These are phyloP conservation scores for Casuarina equisetifolia DNA, from an alignment of 306 rosid genomes.

Conservation along the genomic window DNA sequence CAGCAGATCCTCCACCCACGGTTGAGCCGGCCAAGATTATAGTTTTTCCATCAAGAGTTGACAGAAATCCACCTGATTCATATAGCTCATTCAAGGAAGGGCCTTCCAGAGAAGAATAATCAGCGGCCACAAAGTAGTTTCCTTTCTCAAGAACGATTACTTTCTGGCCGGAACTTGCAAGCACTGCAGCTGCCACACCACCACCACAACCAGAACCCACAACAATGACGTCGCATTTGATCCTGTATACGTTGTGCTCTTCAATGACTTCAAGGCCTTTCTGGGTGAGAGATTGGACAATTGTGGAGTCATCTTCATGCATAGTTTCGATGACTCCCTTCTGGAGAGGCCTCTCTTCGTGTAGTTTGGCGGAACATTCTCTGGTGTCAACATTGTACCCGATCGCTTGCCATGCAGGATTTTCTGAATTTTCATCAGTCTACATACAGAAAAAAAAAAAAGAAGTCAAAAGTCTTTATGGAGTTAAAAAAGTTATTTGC, in stretches of 20 bases:
- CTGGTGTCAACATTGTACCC: constrained; percentile 62
- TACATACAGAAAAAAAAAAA: constrained; percentile 19
- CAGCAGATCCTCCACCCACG: constrained; percentile 90
- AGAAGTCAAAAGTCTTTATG: neutral
- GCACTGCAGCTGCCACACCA: constrained; percentile 96
- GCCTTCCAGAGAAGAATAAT: constrained; percentile 84
- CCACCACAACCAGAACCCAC: constrained; percentile 96
- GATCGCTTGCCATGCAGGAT: constrained; percentile 68
- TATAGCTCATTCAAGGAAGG: constrained; percentile 71
- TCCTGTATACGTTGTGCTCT: constrained; percentile 45
- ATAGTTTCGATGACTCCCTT: constrained; percentile 67
- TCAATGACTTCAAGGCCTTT: constrained; percentile 70
- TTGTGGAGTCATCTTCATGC: constrained; percentile 47
- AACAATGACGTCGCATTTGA: constrained; percentile 84
- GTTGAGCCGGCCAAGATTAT: constrained; percentile 87
- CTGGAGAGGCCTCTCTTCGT: constrained; percentile 71
- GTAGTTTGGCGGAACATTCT: constrained; percentile 32
- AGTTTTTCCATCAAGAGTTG: constrained; percentile 67
- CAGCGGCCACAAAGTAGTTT: constrained; percentile 67
- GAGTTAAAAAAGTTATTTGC: neutral
- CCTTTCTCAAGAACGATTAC: constrained; percentile 87
- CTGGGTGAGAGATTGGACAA: constrained; percentile 53
- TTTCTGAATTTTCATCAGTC: constrained; percentile 57
- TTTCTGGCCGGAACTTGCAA: constrained; percentile 76
- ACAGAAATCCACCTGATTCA: constrained; percentile 62